A percentile compares a stretch with the other conserved stretches of the same genome.
phyloP scores from a whole-genome alignment of 2,329 filamentous ascomycete genomes.

The Purpureocillium takamizusanense region DNA sequence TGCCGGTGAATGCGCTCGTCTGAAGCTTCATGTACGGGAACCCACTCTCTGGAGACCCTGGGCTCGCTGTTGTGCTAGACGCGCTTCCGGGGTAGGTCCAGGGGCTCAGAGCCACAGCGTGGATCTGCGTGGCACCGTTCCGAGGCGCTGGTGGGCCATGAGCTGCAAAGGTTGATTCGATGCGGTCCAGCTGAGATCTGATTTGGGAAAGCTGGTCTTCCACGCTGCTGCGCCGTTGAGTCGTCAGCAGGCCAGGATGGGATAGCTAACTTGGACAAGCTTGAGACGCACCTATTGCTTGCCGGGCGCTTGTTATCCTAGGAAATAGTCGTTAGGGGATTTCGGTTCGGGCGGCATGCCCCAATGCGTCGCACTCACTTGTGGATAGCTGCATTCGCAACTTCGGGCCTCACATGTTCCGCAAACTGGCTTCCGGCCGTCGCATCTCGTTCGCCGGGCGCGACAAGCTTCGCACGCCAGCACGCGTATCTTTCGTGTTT shows the following conservation, averaged over 20 bases:
- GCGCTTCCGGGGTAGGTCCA: conserved; percentile 1
- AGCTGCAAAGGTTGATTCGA: neutral
- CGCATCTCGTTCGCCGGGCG: conserved; percentile 4
- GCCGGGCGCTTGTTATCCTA: conserved; percentile 4
- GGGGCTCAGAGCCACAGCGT: neutral
- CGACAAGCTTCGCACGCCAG: conserved; percentile 6
- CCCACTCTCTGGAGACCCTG: neutral
- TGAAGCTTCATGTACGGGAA: conserved; percentile 6
- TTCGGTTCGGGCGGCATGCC: no score
- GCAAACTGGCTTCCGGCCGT: conserved; percentile 3
- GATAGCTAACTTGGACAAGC: no score
- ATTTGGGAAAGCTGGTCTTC: conserved; percentile 3
- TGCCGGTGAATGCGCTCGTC: conserved; percentile 1
- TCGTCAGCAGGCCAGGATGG: no score
- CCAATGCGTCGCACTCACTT: conserved; percentile 1
- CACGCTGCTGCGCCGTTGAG: neutral
- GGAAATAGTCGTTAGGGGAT: neutral
- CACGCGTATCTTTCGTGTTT: conserved; percentile 1
- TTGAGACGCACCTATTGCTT: neutral
- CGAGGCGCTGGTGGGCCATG: neutral
- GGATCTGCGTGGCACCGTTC: neutral
- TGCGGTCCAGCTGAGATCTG: conserved; percentile 2
- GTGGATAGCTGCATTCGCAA: conserved; percentile 4
- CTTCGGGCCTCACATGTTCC: conserved; percentile 1
- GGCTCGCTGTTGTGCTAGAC: conserved; percentile 1